Evolutionary conservation across 345 rosid species (phyloP).

Genomic region (Arabidopsis thaliana): TAIR10.1 NC_003076.8:16769001-16769500

Average conservation of each 20-base stretch:
- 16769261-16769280: slow-evolving; percentile 79
- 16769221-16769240: slow-evolving; percentile 70
- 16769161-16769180: slow-evolving; percentile 46
- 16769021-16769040: slow-evolving; percentile 39
- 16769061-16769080: slow-evolving; percentile 39
- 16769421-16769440: slow-evolving; percentile 17
- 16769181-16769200: slow-evolving; percentile 45
- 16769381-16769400: slow-evolving; percentile 45
- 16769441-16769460: slow-evolving; percentile 51
- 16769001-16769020: slow-evolving; percentile 10
- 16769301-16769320: slow-evolving; percentile 59
- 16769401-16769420: slow-evolving; percentile 45
- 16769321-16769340: slow-evolving; percentile 62
- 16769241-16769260: slow-evolving; percentile 63
- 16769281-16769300: slow-evolving; percentile 84
- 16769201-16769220: slow-evolving; percentile 79
- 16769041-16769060: slow-evolving; percentile 46
- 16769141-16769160: slow-evolving; percentile 42
- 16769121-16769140: slow-evolving; percentile 43
- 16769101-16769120: slow-evolving; percentile 44
- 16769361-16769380: slow-evolving; percentile 41
- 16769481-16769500: slow-evolving; percentile 80
- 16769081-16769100: slow-evolving; percentile 43
- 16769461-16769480: slow-evolving; percentile 69
- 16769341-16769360: slow-evolving; percentile 49